A percentile compares a stretch with the other conserved stretches of the same genome.
These are phyloP conservation scores for Pseudognaphalium luteoalbum DNA, from an alignment of 129 eudicot species.

Conservation along the genomic window DNA sequence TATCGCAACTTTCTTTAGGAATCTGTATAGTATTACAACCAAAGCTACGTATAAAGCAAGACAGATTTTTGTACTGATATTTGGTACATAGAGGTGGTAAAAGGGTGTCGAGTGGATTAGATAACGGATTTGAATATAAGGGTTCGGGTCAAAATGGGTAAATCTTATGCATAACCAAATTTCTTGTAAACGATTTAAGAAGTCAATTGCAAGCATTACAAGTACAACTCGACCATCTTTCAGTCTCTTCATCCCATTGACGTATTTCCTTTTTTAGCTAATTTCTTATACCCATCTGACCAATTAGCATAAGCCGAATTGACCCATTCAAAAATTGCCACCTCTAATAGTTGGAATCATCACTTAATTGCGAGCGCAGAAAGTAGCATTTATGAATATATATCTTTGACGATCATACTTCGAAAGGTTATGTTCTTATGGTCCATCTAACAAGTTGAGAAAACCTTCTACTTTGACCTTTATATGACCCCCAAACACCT, in stretches of 20 bases:
- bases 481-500: conserved; percentile 23
- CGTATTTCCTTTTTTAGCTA: not conserved
- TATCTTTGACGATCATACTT: not conserved
- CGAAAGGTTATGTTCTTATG: conserved; percentile 3
- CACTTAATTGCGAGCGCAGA: not conserved
- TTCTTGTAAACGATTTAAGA: not conserved
- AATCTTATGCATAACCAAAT: too few relatives aligned
- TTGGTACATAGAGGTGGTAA: not conserved
- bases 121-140: too few relatives aligned
- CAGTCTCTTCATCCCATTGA: not conserved
- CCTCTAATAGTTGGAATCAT: not conserved
- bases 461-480: conserved; percentile 24
- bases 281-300: not conserved
- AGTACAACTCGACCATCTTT: not conserved
- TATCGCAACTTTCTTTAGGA: not conserved
- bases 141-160: too few relatives aligned
- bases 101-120: not conserved
- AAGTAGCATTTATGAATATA: not conserved
- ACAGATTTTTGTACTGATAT: not conserved
- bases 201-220: not conserved
- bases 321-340: conserved; percentile 27
- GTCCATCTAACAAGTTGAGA: conserved; percentile 49
- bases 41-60: conserved; percentile 10
- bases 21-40: not conserved
- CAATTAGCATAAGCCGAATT: not conserved